Conservation (phyloP, 768 basidiomycete species). For the Auriscalpium microsporum region DNA sequence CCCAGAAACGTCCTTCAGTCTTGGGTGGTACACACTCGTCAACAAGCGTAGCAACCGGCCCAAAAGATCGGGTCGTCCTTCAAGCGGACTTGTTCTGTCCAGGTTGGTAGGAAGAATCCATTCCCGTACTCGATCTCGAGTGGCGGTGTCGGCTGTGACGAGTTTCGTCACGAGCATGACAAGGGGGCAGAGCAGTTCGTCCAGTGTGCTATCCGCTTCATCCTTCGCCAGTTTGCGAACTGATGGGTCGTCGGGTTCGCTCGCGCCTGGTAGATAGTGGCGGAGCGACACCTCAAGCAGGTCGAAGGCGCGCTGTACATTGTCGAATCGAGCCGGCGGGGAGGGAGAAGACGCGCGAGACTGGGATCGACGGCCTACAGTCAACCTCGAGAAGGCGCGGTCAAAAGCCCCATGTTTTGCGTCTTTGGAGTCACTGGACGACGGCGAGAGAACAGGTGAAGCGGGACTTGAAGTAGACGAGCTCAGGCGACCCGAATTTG, state of each 20-base stretch:
- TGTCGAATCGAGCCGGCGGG: conserved; percentile 37
- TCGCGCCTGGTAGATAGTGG: conserved; percentile 59
- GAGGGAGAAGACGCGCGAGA: conserved; percentile 29
- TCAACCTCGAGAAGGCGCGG: conserved; percentile 47
- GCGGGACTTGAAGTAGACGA: conserved; percentile 24
- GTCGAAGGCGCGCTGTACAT: conserved; percentile 57
- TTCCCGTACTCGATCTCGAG: conserved; percentile 48
- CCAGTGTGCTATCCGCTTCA: conserved; percentile 52
- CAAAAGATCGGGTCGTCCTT: conserved; percentile 61
- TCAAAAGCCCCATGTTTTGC: conserved; percentile 33
- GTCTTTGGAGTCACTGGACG: conserved; percentile 18
- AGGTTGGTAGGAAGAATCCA: conserved; percentile 70
- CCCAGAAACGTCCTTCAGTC: conserved; percentile 70
- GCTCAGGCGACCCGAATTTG: conserved; percentile 17
- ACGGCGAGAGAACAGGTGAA: conserved; percentile 20
- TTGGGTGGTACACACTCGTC: conserved; percentile 59
- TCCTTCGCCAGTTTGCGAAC: conserved; percentile 45
- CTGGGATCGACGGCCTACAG: conserved; percentile 39
- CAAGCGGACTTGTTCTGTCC: conserved; percentile 72
- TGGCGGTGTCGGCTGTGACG: conserved; percentile 53
- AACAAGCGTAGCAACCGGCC: conserved; percentile 78
- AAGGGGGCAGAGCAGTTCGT: conserved; percentile 73
- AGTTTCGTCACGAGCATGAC: conserved; percentile 67
- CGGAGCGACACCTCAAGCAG: conserved; percentile 51
- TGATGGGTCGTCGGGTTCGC: conserved; percentile 54